Percentiles rank a stretch among this genome's conserved stretches.
phyloP scores from a whole-genome alignment of 495 filamentous ascomycete species.

The Tetracladium setigerum region DNA sequence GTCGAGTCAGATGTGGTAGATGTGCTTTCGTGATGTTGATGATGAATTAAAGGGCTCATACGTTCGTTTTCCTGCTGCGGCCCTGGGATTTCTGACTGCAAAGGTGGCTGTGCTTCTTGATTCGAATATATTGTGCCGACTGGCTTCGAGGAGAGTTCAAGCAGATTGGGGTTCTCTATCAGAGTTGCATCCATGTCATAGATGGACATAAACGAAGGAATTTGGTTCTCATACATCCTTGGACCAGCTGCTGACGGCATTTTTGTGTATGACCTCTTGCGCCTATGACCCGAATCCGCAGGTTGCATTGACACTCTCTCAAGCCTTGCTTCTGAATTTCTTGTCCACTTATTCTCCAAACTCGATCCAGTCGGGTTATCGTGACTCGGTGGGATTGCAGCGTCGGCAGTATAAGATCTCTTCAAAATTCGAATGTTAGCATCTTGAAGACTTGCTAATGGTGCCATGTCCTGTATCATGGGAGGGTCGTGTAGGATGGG shows the following conservation, averaged over 20 bases:
- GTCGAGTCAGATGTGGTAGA: conserved; percentile 81
- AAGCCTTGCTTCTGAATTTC: conserved; percentile 7
- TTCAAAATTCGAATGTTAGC: conserved; percentile 19
- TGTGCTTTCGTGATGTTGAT: conserved; percentile 57
- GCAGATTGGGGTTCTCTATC: conserved; percentile 27
- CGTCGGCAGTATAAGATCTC: conserved; percentile 14
- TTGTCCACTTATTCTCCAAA: neutral
- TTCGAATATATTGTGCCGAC: neutral
- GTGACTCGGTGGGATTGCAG: neutral
- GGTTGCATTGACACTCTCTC: conserved; percentile 2
- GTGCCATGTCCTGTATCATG: conserved; percentile 6
- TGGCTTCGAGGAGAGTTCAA: conserved; percentile 8
- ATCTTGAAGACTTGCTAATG: conserved; percentile 3
- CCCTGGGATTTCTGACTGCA: neutral
- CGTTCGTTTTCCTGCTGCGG: neutral
- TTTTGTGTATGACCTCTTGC: conserved; percentile 18
- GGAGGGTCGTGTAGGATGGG: neutral
- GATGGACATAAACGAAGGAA: conserved; percentile 68
- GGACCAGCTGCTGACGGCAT: conserved; percentile 48
- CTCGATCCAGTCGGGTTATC: conserved; percentile 5
- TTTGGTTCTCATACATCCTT: conserved; percentile 54
- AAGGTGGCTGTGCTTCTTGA: conserved; percentile 3
- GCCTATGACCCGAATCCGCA: neutral
- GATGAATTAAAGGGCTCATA: conserved; percentile 17
- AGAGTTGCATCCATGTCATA: conserved; percentile 45